Conservation (phyloP, 345 rosid genomes). For the Camelina neglecta region DNA sequence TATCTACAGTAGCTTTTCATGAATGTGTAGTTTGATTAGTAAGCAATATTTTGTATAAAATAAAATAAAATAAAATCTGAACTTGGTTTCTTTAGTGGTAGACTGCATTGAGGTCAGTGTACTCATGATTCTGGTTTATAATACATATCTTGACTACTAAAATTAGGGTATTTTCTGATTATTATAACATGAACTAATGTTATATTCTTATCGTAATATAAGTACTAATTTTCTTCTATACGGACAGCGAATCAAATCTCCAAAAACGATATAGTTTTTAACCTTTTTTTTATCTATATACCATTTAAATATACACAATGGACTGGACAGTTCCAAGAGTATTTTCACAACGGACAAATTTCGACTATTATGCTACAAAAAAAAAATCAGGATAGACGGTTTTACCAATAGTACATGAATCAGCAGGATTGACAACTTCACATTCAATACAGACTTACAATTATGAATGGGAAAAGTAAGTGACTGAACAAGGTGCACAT, state of each 20-base stretch:
- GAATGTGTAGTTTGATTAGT: neutral
- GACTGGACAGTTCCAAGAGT: neutral
- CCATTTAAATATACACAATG: neutral
- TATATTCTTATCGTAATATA: no score
- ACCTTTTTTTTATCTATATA: no score
- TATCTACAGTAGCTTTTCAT: neutral
- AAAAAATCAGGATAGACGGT: neutral
- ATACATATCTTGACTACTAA: neutral
- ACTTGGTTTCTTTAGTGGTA: no score
- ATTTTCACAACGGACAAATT: neutral
- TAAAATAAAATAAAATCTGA: no score
- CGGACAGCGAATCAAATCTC: no score
- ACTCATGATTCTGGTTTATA: neutral
- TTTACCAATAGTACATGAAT: neutral
- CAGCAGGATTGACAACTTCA: neutral
- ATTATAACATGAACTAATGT: no score
- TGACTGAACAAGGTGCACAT: neutral
- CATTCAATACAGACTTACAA: neutral
- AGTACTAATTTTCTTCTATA: no score
- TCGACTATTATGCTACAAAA: no score
- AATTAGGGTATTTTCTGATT: neutral
- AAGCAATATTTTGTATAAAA: neutral
- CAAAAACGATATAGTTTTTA: no score
- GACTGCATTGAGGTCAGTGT: neutral
- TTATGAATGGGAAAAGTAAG: neutral